These are phyloP conservation scores for Pseudoscleropodium purum DNA, from an alignment of 225 moss, liverwort and hornwort species.

Conservation along the genomic window DNA sequence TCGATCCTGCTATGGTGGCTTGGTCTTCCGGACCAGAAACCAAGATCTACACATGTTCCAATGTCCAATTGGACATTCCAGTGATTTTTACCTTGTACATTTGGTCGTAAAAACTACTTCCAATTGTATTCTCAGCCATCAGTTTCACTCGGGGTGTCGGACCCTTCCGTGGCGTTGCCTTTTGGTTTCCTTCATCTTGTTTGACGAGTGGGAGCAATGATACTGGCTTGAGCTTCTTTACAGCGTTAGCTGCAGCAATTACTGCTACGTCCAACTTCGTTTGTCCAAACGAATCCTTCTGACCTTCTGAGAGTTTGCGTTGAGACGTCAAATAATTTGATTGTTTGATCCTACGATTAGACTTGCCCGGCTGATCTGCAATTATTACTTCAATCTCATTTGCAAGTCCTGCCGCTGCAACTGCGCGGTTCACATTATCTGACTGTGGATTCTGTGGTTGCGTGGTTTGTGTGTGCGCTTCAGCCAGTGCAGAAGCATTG, in stretches of 20 bases:
- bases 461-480: slow-evolving; percentile 4
- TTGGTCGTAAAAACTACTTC: slow-evolving; percentile 27
- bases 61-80: not conserved
- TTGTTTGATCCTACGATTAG: slow-evolving; percentile 3
- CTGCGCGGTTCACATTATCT: slow-evolving; percentile 6
- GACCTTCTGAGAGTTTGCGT: not conserved
- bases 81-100: slow-evolving; percentile 30
- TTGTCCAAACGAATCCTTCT: slow-evolving; percentile 12
- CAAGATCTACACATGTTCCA: not conserved
- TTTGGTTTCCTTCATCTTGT: not conserved
- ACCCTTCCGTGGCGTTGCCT: slow-evolving; percentile 8
- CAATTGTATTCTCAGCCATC: not conserved
- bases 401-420: slow-evolving; percentile 22
- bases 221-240: slow-evolving; percentile 27
- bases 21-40: not conserved
- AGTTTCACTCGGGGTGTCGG: not conserved
- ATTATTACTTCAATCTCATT: slow-evolving; percentile 31
- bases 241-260: slow-evolving; percentile 34
- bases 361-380: slow-evolving; percentile 3
- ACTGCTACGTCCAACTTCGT: slow-evolving; percentile 24
- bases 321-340: slow-evolving; percentile 1
- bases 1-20: not conserved
- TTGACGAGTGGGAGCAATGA: slow-evolving; percentile 10
- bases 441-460: not conserved
- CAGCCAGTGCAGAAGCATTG: not conserved